Conservation (phyloP, 768 basidiomycete genomes). For the Hortiboletus campestris region DNA sequence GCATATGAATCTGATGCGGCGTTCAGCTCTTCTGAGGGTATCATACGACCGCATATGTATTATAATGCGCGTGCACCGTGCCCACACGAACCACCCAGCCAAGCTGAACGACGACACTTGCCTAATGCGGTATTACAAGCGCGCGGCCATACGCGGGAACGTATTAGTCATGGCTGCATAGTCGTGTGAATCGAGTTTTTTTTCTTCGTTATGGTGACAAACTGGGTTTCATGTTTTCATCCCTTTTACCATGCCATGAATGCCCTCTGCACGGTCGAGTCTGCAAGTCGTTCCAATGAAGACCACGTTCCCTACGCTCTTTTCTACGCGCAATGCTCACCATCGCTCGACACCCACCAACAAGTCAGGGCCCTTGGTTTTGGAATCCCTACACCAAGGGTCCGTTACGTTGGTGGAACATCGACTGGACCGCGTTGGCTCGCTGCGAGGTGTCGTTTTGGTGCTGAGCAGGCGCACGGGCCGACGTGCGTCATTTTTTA, state of each 20-base stretch:
- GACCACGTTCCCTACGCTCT: no score
- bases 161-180: constrained; percentile 25
- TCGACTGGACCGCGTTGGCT: constrained; percentile 37
- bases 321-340: no score
- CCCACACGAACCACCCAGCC: not conserved
- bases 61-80: no score
- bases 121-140: constrained; percentile 7
- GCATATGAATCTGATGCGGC: not conserved
- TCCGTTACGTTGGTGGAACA: constrained; percentile 79
- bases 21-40: no score
- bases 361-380: constrained; percentile 63
- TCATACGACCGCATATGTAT: no score
- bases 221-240: no score
- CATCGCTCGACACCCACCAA: constrained; percentile 32
- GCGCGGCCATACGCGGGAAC: constrained; percentile 15
- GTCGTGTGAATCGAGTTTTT: not conserved
- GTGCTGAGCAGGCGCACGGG: constrained; percentile 44
- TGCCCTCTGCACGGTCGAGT: no score
- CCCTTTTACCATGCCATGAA: not conserved
- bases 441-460: constrained; percentile 60
- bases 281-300: not conserved
- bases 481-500: constrained; percentile 35
- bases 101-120: constrained; percentile 22
- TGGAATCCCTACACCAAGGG: constrained; percentile 41
- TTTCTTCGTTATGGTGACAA: no score